Evolutionary conservation across 352 stramenopile species (phyloP).

Genomic region (Globisporangium alternatum): DNA sequence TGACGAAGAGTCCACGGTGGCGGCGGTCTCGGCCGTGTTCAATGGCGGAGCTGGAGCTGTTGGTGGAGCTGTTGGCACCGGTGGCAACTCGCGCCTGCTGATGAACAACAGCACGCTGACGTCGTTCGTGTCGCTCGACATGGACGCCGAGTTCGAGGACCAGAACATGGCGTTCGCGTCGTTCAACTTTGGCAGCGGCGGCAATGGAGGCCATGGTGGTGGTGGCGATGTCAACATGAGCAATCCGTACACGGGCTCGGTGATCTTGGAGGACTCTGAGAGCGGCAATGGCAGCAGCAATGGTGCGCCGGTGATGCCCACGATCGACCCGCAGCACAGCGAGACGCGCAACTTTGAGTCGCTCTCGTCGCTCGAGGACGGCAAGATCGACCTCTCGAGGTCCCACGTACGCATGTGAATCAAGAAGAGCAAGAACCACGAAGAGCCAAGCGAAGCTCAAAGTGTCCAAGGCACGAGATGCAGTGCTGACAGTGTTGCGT

Average conservation of each 20-base stretch:
- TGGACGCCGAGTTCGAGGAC: slow-evolving; percentile 9
- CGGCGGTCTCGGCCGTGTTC: background rate
- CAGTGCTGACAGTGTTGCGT: background rate
- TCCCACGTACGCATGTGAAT: slow-evolving; percentile 34
- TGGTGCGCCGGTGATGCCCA: slow-evolving; percentile 16
- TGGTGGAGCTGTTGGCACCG: background rate
- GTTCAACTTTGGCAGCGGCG: slow-evolving; percentile 18
- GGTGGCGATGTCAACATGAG: slow-evolving; percentile 9
- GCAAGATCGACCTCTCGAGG: slow-evolving; percentile 27
- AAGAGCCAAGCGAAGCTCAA: background rate
- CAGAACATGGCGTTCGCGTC: slow-evolving; percentile 21
- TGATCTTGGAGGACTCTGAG: slow-evolving; percentile 23
- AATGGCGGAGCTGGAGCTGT: background rate
- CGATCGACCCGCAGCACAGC: slow-evolving; percentile 14
- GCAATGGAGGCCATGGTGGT: background rate
- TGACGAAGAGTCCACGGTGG: background rate
- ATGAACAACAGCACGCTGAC: slow-evolving; percentile 20
- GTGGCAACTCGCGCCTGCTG: background rate
- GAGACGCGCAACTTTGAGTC: slow-evolving; percentile 42
- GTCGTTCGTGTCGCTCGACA: slow-evolving; percentile 23
- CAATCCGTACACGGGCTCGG: slow-evolving; percentile 20
- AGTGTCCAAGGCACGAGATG: too few species aligned
- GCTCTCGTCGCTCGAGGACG: slow-evolving; percentile 34
- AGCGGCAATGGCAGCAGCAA: slow-evolving; percentile 7
- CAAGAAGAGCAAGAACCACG: background rate